Percentiles rank a stretch among this genome's conserved stretches.
Evolutionary conservation across 2,329 filamentous ascomycete species (phyloP).

Genomic region (Hypoxylon sp.): DNA sequence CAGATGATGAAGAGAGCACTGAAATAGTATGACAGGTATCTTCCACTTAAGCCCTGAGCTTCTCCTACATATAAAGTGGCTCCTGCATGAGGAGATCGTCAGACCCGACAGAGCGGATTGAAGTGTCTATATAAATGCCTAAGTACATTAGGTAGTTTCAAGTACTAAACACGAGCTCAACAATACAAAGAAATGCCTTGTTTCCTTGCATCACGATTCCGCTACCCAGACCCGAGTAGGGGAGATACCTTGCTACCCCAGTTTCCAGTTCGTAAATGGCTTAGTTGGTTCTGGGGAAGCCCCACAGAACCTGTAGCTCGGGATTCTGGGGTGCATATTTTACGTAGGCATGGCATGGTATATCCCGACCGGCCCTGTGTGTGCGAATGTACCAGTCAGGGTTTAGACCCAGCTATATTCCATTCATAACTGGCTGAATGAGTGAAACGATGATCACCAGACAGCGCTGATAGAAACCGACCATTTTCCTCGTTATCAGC

Average conservation of each 20-base stretch:
- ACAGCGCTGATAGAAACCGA: neutral
- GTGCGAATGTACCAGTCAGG: neutral
- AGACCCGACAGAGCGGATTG: conserved; percentile 19
- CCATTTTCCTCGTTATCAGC: conserved; percentile 3
- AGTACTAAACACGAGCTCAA: conserved; percentile 18
- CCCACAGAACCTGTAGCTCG: conserved; percentile 10
- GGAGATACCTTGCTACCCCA: conserved; percentile 20
- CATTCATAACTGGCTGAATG: neutral
- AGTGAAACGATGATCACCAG: neutral
- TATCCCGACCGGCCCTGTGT: neutral
- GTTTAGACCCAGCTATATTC: neutral
- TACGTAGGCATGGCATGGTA: neutral
- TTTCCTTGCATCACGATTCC: conserved; percentile 17
- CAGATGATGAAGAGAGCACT: conserved; percentile 15
- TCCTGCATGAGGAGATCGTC: conserved; percentile 22
- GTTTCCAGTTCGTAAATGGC: conserved; percentile 19
- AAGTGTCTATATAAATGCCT: conserved; percentile 19
- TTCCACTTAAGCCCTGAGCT: neutral
- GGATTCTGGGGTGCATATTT: conserved; percentile 17
- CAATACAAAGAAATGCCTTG: conserved; percentile 13
- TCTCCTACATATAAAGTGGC: conserved; percentile 12
- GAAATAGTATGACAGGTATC: conserved; percentile 17
- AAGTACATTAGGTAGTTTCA: conserved; percentile 10
- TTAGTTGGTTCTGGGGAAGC: conserved; percentile 14
- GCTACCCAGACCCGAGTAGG: conserved; percentile 14